A percentile compares a stretch with the other conserved stretches of the same genome.
Evolutionary conservation across 2,329 filamentous ascomycete genomes (phyloP).

Genomic region (Ophiostoma sp.): DNA sequence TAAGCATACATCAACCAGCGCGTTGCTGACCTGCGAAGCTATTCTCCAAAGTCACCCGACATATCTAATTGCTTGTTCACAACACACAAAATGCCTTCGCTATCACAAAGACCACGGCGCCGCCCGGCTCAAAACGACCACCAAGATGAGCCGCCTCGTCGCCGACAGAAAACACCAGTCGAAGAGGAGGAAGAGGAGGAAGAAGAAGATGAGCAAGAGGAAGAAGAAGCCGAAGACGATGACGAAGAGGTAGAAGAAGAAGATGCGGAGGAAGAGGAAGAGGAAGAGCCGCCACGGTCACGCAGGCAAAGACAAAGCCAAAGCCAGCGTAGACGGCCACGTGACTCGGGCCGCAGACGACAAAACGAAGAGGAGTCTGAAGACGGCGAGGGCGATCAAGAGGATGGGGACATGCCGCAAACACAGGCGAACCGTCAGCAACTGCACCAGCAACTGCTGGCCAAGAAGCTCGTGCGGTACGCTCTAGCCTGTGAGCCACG

Average conservation of each 20-base stretch:
- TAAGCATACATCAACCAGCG: background rate
- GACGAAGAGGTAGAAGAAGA: background rate
- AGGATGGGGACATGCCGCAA: slow-evolving; percentile 10
- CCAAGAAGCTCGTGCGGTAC: slow-evolving; percentile 64
- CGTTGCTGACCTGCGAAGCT: background rate
- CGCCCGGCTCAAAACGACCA: slow-evolving; percentile 14
- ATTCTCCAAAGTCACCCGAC: background rate
- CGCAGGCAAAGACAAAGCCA: slow-evolving; percentile 8
- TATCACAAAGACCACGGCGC: slow-evolving; percentile 20
- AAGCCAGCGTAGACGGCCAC: slow-evolving; percentile 13
- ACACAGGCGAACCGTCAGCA: slow-evolving; percentile 28
- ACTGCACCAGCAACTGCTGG: slow-evolving; percentile 46
- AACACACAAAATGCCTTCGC: slow-evolving; percentile 16
- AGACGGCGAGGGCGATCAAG: slow-evolving; percentile 14
- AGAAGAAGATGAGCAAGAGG: slow-evolving; percentile 12
- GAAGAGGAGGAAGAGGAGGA: slow-evolving; percentile 21
- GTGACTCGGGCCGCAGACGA: slow-evolving; percentile 3
- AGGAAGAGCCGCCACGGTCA: background rate
- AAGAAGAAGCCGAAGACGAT: slow-evolving; percentile 2
- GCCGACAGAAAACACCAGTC: slow-evolving; percentile 12
- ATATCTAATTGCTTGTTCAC: background rate
- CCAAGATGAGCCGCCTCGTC: slow-evolving; percentile 20
- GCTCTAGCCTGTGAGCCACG: slow-evolving; percentile 62
- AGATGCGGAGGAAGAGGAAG: slow-evolving; percentile 14
- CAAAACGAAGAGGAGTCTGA: slow-evolving; percentile 5